Base-by-base conservation (phyloP, 768 basidiomycete genomes). In the Neoboletus magnificus region DNA sequence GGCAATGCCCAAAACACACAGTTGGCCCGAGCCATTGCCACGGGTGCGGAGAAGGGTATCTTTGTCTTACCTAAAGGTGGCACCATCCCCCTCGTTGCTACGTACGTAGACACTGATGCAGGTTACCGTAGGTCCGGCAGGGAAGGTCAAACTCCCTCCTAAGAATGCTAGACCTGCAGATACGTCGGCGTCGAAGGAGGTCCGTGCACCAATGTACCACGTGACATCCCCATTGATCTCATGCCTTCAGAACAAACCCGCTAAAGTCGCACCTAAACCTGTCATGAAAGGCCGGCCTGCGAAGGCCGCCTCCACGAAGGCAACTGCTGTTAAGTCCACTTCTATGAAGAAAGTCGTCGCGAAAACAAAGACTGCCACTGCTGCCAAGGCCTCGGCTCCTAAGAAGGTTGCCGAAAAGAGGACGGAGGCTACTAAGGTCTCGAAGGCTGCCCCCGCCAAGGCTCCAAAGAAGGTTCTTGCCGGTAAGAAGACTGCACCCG, bases 61-160 rank as follows among this genome's bases (percentile, higher is more conserved):
- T 95, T 98, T 71, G 76, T 84, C 27, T 79, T 96, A 36, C 95
- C 94, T 63, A 96, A 95, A 79, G 95, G 94, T 86, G 67, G 64
- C 59, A 59, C 22, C 22, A 52, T 49, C 54, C 52, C 46, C 16
- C 13, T 46, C 43, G 22, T 44, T 22, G 35, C 32, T 52, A 30
- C 13, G 44, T 48, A 15, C 49, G 39, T 48, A 41, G 35, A 45
- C 9, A 50, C 46, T 63, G 23, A 55, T 27, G 41, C 40, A 6
- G 49, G 33, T 48, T 49, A 35, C 48, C 43, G 49, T 52, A 74
- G 76, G 79, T 75, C 55, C 70, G 54, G 76, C 79, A 43, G 82
- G 82, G 39, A 79, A 80, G 57, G 81, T 84, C 63, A 90, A 88
- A 72, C 80, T 91, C 27, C 81, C 87, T 27, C 82, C 87, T 45